These are phyloP conservation scores for Monosporascus sp. DNA, from an alignment of 2,329 filamentous ascomycete species.

Conservation along the genomic window DNA sequence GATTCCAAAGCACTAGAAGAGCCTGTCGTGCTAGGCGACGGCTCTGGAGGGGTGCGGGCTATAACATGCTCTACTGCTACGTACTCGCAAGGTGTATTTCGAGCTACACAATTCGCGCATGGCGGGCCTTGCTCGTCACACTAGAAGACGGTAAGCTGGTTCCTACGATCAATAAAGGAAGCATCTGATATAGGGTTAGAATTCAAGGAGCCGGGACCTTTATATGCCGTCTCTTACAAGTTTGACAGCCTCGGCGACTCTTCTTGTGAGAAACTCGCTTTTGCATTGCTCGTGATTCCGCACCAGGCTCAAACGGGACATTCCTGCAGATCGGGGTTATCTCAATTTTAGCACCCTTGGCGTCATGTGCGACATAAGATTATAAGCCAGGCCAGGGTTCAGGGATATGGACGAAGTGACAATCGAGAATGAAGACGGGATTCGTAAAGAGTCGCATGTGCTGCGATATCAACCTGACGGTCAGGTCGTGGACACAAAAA, in stretches of 20 bases:
- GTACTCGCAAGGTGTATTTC: conserved; percentile 8
- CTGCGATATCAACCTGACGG: too few relatives aligned
- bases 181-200: background rate
- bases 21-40: background rate
- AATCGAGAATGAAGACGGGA: too few relatives aligned
- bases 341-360: background rate
- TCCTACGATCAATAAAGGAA: too few relatives aligned
- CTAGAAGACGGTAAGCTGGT: conserved; percentile 9
- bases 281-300: background rate
- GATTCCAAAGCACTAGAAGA: conserved; percentile 3
- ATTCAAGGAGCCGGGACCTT: background rate
- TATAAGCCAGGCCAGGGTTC: too few relatives aligned
- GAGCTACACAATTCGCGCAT: conserved; percentile 27
- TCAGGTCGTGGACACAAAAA: too few relatives aligned
- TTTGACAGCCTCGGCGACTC: background rate
- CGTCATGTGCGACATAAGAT: background rate
- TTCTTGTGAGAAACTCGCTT: background rate
- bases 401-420: too few relatives aligned
- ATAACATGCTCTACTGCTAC: background rate
- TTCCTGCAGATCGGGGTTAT: background rate
- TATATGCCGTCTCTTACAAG: background rate
- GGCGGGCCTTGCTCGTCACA: conserved; percentile 32
- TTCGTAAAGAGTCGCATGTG: too few relatives aligned
- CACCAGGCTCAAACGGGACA: background rate
- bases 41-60: background rate